phyloP scores from a whole-genome alignment of 2,329 filamentous ascomycete genomes.

The Fusarium bactridioides region DNA sequence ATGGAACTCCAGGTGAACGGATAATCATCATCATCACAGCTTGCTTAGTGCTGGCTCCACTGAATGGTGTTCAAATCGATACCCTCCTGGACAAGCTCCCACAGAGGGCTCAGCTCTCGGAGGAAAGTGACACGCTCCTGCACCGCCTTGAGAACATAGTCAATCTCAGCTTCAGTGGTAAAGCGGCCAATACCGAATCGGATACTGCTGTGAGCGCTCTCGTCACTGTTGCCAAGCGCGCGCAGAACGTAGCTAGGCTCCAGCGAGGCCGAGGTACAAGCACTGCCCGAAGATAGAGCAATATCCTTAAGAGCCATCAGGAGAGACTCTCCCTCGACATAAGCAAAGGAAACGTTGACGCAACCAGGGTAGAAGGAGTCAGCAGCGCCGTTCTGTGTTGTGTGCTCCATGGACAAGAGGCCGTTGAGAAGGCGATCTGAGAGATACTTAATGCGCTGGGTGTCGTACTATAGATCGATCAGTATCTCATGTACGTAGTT shows the following conservation, averaged over 20 bases:
- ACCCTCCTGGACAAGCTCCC: conserved; percentile 98
- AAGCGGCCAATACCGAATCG: conserved; percentile 97
- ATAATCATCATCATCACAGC: conserved; percentile 3
- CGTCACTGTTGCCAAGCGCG: conserved; percentile 93
- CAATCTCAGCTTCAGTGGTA: conserved; percentile 93
- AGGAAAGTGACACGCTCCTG: conserved; percentile 90
- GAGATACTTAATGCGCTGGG: conserved; percentile 80
- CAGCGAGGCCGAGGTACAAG: conserved; percentile 94
- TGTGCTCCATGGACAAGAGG: conserved; percentile 90
- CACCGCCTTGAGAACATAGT: conserved; percentile 96
- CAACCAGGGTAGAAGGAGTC: conserved; percentile 91
- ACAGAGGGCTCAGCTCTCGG: conserved; percentile 91
- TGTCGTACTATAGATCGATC: conserved; percentile 77
- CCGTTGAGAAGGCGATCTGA: conserved; percentile 86
- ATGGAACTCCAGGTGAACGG: background rate
- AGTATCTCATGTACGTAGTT: conserved; percentile 14
- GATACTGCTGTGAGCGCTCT: conserved; percentile 97
- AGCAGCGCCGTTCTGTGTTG: conserved; percentile 85
- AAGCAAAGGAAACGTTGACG: conserved; percentile 98
- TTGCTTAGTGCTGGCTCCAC: conserved; percentile 89
- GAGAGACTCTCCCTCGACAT: conserved; percentile 96
- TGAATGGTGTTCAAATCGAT: conserved; percentile 95
- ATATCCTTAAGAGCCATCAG: conserved; percentile 99
- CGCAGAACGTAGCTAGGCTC: conserved; percentile 97
- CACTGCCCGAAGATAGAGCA: conserved; percentile 93